phyloP scores from a whole-genome alignment of 2,329 filamentous ascomycete genomes.

The Aspergillus neoniger region DNA sequence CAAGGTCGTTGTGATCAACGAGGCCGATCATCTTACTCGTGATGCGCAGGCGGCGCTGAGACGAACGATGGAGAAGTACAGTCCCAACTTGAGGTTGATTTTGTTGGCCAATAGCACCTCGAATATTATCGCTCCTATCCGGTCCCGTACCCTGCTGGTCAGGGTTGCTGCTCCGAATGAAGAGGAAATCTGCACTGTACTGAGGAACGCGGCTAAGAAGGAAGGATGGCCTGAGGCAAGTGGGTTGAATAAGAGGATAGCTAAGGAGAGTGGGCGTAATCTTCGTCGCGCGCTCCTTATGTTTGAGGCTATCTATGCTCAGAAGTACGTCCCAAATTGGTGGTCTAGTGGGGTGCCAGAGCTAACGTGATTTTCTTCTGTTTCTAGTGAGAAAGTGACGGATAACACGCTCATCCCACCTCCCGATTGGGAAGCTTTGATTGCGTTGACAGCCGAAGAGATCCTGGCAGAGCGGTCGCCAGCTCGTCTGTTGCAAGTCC shows the following conservation, averaged over 20 bases:
- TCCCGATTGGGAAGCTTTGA: constrained; percentile 94
- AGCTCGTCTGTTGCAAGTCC: constrained; percentile 79
- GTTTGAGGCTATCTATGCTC: constrained; percentile 95
- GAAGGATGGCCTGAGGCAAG: constrained; percentile 80
- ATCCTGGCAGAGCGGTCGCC: constrained; percentile 94
- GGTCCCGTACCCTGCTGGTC: constrained; percentile 86
- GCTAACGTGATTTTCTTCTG: background rate
- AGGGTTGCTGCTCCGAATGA: constrained; percentile 87
- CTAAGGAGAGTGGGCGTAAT: constrained; percentile 87
- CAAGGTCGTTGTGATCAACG: constrained; percentile 99
- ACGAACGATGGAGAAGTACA: constrained; percentile 99
- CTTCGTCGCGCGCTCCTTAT: constrained; percentile 86
- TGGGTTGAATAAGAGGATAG: constrained; percentile 79
- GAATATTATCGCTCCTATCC: constrained; percentile 98
- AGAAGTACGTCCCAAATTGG: constrained; percentile 69
- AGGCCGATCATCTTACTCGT: constrained; percentile 89
- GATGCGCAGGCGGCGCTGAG: constrained; percentile 94
- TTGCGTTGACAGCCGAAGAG: constrained; percentile 84
- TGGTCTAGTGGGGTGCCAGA: background rate
- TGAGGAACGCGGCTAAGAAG: constrained; percentile 70
- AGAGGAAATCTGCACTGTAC: constrained; percentile 76
- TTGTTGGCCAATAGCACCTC: constrained; percentile 93
- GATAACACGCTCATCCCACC: constrained; percentile 88
- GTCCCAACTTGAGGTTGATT: constrained; percentile 87
- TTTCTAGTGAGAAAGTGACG: constrained; percentile 77